phyloP scores from a whole-genome alignment of 2,329 filamentous ascomycete species.

The Rutstroemia sp. region DNA sequence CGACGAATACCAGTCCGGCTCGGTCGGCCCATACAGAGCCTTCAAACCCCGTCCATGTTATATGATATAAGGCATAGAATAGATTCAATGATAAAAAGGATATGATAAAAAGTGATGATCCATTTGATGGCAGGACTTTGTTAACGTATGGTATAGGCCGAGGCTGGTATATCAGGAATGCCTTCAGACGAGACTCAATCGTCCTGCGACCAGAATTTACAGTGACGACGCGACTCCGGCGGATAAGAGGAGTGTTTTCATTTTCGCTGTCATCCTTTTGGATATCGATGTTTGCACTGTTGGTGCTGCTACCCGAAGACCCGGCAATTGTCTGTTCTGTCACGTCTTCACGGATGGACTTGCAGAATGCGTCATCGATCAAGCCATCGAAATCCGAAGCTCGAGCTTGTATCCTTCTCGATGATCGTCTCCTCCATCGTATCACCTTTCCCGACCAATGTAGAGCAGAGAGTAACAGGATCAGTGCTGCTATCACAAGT shows the following conservation, averaged over 20 bases:
- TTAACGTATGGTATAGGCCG: constrained; percentile 48
- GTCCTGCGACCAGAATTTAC: constrained; percentile 4
- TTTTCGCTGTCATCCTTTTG: constrained; percentile 10
- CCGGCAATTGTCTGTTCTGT: constrained; percentile 9
- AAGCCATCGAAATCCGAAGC: background rate
- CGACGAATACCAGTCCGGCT: constrained; percentile 33
- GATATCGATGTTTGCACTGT: constrained; percentile 15
- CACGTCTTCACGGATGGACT: constrained; percentile 11
- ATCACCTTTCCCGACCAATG: constrained; percentile 19
- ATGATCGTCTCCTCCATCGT: constrained; percentile 17
- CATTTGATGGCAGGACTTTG: constrained; percentile 50
- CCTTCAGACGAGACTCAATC: constrained; percentile 15
- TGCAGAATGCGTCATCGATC: constrained; percentile 8
- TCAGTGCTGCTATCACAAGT: background rate
- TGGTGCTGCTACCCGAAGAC: constrained; percentile 23
- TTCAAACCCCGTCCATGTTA: constrained; percentile 40
- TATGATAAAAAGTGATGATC: constrained; percentile 43
- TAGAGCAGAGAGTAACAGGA: constrained; percentile 11
- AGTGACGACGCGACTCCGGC: background rate
- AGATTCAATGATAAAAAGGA: constrained; percentile 46
- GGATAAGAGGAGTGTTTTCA: constrained; percentile 23
- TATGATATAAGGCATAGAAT: constrained; percentile 49
- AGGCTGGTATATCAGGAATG: constrained; percentile 48
- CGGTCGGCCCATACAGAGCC: constrained; percentile 44
- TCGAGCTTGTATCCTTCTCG: constrained; percentile 5